These are phyloP conservation scores for Torulaspora globosa DNA, from an alignment of 1,139 yeast species.

Conservation along the genomic window DNA sequence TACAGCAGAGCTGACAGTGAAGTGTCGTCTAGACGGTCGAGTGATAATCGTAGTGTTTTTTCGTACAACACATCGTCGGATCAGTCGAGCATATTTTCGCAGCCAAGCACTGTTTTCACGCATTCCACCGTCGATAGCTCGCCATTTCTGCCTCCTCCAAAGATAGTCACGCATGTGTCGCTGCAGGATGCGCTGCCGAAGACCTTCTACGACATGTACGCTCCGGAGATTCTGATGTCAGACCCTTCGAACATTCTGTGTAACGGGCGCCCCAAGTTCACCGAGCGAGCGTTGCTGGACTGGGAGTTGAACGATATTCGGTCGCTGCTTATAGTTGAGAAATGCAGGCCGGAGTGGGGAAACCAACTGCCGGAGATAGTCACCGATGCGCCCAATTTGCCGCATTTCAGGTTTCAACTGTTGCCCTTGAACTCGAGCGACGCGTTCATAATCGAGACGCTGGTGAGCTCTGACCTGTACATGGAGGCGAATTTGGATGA, in stretches of 20 bases:
- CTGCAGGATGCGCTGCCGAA: conserved; percentile 46
- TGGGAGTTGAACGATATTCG: conserved; percentile 67
- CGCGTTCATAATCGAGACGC: conserved; percentile 43
- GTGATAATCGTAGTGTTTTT: conserved; percentile 20
- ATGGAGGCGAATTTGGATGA: conserved; percentile 53
- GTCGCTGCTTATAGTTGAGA: conserved; percentile 52
- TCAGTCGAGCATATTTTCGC: conserved; percentile 33
- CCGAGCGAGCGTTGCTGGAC: conserved; percentile 54
- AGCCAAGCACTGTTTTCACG: conserved; percentile 24
- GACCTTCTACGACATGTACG: conserved; percentile 50
- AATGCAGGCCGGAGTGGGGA: conserved; percentile 51
- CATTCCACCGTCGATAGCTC: conserved; percentile 17
- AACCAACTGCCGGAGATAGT: conserved; percentile 45
- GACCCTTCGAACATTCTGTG: conserved; percentile 40
- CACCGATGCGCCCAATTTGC: conserved; percentile 22
- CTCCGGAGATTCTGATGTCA: conserved; percentile 45
- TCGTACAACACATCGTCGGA: conserved; percentile 26
- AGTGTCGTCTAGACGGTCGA: background rate
- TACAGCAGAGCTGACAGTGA: conserved; percentile 8
- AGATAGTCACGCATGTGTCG: conserved; percentile 26
- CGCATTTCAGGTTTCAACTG: conserved; percentile 40
- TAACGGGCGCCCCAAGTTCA: conserved; percentile 57
- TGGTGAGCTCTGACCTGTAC: conserved; percentile 56
- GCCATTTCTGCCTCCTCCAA: conserved; percentile 10
- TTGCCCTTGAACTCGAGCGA: conserved; percentile 52